These are phyloP conservation scores for Pseudogymnoascus sp. DNA, from an alignment of 2,329 filamentous ascomycete genomes.

Conservation along the genomic window DNA sequence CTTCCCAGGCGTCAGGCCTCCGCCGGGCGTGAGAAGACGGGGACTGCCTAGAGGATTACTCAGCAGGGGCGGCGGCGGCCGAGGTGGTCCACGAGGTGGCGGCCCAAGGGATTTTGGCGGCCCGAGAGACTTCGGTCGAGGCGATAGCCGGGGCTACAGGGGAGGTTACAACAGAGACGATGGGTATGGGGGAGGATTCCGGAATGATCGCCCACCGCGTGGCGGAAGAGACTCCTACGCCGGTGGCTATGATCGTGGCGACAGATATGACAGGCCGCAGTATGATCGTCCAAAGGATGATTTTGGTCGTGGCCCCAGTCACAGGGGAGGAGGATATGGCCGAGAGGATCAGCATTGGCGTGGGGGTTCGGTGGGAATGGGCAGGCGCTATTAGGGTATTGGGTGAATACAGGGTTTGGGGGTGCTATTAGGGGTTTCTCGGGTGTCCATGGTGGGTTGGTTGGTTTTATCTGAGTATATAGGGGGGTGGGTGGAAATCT, in stretches of 20 bases:
- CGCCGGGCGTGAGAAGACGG: constrained; percentile 34
- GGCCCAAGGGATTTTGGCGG: not conserved
- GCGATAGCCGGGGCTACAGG: not conserved
- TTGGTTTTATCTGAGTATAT: not conserved
- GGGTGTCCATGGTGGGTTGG: not conserved
- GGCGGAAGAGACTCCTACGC: not conserved
- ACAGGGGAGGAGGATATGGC: not conserved
- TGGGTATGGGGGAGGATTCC: not conserved
- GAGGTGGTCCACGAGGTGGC: not conserved
- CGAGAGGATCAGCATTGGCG: constrained; percentile 7
- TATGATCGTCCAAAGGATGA: constrained; percentile 2
- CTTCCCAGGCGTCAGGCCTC: constrained; percentile 54
- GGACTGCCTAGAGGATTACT: constrained; percentile 16
- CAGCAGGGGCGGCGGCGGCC: not conserved
- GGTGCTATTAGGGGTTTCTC: not conserved
- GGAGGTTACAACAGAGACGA: not conserved
- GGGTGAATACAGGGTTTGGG: not conserved
- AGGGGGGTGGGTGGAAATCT: not conserved
- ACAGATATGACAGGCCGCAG: not conserved
- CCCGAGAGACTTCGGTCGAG: not conserved
- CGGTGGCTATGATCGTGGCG: not conserved
- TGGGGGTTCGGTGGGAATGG: not conserved
- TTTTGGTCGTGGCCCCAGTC: not conserved
- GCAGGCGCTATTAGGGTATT: not conserved
- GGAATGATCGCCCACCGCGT: constrained; percentile 3